Evolutionary conservation across 176 grass and related monocot species (phyloP), one percentile per base, ranked within the genome.

Genomic region (Otatea glauca): DNA sequence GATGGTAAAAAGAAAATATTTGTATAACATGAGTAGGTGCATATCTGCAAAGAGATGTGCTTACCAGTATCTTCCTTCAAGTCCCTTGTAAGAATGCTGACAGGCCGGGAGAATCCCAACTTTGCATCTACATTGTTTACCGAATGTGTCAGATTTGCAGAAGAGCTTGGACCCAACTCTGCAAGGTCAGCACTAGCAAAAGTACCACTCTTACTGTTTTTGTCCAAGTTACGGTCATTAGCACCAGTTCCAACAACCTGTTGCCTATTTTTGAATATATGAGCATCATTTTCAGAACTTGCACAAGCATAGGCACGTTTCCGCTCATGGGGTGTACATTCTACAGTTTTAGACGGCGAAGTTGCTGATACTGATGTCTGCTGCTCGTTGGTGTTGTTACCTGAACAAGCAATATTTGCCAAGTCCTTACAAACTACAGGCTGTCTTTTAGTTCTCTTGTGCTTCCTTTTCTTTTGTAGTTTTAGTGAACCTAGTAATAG

Each of bases 51-150:
- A 50, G 49, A 51, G 2, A 78, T 45, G 85, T 81, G 39, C 87
- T 86, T 9, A 98, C 96, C 89, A 27, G 76, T 81, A 69, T 76
- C 87, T 85, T 94, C 86, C 16, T 68, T 81, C 76, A 94, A 82
- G 67, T 90, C 89, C n/a, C 53, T 79, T 53, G 86, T 88, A 2
- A 85, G 83, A 83, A 98, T 29, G 42, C 78, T 80, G 54, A 90
- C 53, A 63, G 63, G 87, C 54, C 78, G 60, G 17, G 61, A 17
- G 8, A 1, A 77, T 87, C 23, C 85, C 24, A 32, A 51, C 43
- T 84, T 86, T 24, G 81, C 29, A 60, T 82, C 58, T 21, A 16
- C n/a, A 15, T 79, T 79, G 39, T 70, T 59, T 60, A 55, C 80
- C 75, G 34, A 76, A 48, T 70, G 32, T 9, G 43, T 32, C 79